Evolutionary conservation across 2,329 filamentous ascomycete genomes (phyloP), one percentile per base, ranked within the genome.

Genomic region (Chaetothyriales sp.): DNA sequence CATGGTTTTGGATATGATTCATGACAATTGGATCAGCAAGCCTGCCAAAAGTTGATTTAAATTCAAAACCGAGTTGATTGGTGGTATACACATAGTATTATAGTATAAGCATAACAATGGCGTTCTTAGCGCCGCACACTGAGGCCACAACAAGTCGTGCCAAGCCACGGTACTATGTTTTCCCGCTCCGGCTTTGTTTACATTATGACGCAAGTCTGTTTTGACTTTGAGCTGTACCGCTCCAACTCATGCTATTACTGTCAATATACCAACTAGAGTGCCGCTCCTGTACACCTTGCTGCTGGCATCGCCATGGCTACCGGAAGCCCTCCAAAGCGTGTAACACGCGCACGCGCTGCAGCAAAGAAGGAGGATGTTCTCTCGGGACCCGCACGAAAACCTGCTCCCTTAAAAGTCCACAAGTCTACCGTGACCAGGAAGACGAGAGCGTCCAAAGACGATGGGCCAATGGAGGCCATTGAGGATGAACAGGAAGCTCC

Each of bases 331-430:
- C 59, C 61, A 9, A 65, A 65, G 50, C 55, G 64, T 37, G 57
- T 64, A 18, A 66, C 64, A 15, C 62, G 64, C n/a, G 63, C 64
- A 40, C 63, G 63, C 46, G 61, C 61, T 33, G 60, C 61, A 43
- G 60, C 57, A 40, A 56, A 54, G 51, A 54, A 28, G 18, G 58
- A 58, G 48, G 55, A 49, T 46, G 47, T 22, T 43, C 48, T 29
- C 29, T 40, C 48, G 13, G 45, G 22, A 46, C 48, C 50, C 29
- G 59, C 18, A 54, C 53, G 40, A 9, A 63, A 59, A 49, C 43
- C 51, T n/a, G 43, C 56, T 9, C 54, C 54, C 46, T 55, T 54
- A 15, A 52, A 22, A 15, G 33, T 40, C 10, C 33, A 40, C 29
- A 43, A 50, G 15, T 53, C 53, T 18, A 50, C 49, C 18, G 48